Evolutionary conservation across 768 basidiomycete genomes (phyloP).

Genomic region (Trametes coccinea): DNA sequence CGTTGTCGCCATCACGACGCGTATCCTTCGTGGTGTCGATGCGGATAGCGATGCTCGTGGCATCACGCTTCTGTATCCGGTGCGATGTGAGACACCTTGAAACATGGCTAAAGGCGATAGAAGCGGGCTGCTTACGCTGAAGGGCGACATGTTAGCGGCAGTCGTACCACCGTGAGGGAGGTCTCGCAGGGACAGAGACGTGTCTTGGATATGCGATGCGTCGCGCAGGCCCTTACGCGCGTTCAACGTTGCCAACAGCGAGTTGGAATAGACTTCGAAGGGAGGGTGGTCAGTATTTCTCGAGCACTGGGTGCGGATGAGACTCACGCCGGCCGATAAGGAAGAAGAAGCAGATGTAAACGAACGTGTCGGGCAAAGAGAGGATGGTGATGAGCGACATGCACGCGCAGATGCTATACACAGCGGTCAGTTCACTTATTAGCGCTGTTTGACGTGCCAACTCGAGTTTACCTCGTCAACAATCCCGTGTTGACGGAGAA

Average conservation of each 20-base stretch:
- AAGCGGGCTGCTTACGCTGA: not conserved
- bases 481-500: slow-evolving; percentile 43
- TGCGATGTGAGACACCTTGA: too few species aligned
- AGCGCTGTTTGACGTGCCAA: not conserved
- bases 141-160: not conserved
- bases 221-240: slow-evolving; percentile 5
- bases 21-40: slow-evolving; percentile 5
- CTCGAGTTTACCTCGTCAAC: slow-evolving; percentile 32
- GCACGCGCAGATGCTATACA: slow-evolving; percentile 38
- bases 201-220: not conserved
- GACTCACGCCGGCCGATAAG: slow-evolving; percentile 48
- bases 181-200: not conserved
- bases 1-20: not conserved
- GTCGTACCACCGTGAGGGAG: not conserved
- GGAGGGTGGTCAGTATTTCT: not conserved
- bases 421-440: not conserved
- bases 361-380: slow-evolving; percentile 48
- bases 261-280: slow-evolving; percentile 9
- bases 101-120: not conserved
- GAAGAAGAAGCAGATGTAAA: slow-evolving; percentile 61
- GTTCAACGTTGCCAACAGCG: slow-evolving; percentile 11
- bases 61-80: not conserved
- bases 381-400: slow-evolving; percentile 47
- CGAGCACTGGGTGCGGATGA: not conserved
- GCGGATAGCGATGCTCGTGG: not conserved